phyloP scores from a whole-genome alignment of 257 asterid genomes.

The Solanum gracilifrons region DNA sequence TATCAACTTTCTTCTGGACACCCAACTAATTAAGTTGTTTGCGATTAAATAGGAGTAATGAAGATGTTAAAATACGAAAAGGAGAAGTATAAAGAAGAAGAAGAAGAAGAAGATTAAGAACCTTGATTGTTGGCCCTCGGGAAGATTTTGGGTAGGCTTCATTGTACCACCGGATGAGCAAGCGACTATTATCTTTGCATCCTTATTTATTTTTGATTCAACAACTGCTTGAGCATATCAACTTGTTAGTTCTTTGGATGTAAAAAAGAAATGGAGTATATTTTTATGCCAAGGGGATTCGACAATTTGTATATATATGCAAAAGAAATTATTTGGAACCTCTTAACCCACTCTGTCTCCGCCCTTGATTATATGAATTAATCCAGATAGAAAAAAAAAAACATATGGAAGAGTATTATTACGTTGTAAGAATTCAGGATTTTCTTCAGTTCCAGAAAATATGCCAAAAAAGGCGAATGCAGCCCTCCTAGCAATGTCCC shows the following conservation, averaged over 20 bases:
- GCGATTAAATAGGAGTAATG: not conserved
- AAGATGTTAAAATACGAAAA: not conserved
- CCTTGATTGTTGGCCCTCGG: conserved; percentile 94
- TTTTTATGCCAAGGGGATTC: not conserved
- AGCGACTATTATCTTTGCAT: conserved; percentile 78
- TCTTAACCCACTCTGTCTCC: not conserved
- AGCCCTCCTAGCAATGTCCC: conserved; percentile 93
- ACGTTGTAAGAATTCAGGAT: conserved; percentile 76
- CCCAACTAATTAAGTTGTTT: not conserved
- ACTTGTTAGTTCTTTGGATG: not conserved
- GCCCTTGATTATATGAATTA: not conserved
- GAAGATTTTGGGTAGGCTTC: conserved; percentile 75
- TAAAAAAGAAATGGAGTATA: not conserved
- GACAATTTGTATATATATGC: not conserved
- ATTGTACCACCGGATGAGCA: conserved; percentile 86
- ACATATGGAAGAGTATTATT: not conserved
- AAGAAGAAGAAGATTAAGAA: conserved; percentile 1
- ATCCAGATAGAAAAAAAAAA: not conserved
- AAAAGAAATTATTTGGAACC: not conserved
- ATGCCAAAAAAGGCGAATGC: conserved; percentile 96
- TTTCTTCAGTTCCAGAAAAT: conserved; percentile 90
- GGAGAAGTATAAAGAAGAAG: not conserved
- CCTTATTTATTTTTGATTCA: conserved; percentile 60
- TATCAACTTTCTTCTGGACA: not conserved
- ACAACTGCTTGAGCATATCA: conserved; percentile 43